A percentile compares a stretch with the other conserved stretches of the same genome.
phyloP scores from a whole-genome alignment of 2,329 filamentous ascomycete species.

The Trichoderma hamatum region DNA sequence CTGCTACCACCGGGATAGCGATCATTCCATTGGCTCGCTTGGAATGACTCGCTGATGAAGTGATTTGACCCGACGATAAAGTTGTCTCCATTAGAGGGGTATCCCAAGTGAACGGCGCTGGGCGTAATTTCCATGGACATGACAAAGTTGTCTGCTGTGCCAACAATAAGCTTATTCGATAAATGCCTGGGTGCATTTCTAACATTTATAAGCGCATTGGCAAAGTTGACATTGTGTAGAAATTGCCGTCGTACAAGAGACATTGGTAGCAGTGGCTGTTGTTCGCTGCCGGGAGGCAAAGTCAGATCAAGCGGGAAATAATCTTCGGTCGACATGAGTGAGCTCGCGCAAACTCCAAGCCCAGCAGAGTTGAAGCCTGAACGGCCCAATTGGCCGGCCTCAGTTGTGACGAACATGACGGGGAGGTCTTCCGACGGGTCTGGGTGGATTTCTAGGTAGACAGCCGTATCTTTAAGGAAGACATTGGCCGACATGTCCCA shows the following conservation, averaged over 20 bases:
- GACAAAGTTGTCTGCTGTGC: conserved; percentile 10
- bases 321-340: conserved; percentile 28
- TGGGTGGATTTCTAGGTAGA: conserved; percentile 24
- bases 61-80: conserved; percentile 25
- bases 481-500: conserved; percentile 28
- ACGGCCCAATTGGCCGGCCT: neutral
- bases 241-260: conserved; percentile 24
- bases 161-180: conserved; percentile 25
- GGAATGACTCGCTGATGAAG: conserved; percentile 23
- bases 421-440: conserved; percentile 24
- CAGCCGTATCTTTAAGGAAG: conserved; percentile 17
- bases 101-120: neutral
- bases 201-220: conserved; percentile 19
- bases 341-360: conserved; percentile 24
- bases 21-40: conserved; percentile 7
- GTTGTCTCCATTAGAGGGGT: neutral
- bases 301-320: conserved; percentile 18
- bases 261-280: conserved; percentile 21
- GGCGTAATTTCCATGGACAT: neutral
- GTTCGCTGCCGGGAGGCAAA: neutral
- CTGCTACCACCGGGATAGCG: conserved; percentile 27
- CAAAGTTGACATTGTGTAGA: conserved; percentile 21
- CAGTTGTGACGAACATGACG: neutral
- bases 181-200: conserved; percentile 26
- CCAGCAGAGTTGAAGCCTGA: conserved; percentile 26